phyloP scores from a whole-genome alignment of 2,329 filamentous ascomycete genomes.

The Dryadomyces quercus-mongolicae region DNA sequence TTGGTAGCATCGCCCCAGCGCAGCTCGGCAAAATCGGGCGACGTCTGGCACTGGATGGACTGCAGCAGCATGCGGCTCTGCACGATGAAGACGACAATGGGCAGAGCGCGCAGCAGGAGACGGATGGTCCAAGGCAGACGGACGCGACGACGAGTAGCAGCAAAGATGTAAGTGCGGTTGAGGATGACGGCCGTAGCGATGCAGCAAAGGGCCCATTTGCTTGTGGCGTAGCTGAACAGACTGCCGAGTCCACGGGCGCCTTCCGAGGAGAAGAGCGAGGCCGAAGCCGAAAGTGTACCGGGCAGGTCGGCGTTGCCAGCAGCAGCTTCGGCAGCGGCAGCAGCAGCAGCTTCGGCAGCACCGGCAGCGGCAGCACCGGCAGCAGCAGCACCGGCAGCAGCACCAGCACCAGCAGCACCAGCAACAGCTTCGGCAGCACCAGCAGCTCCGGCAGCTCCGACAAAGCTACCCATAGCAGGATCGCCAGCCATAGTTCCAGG shows the following conservation, averaged over 20 bases:
- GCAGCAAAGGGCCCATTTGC: conserved; percentile 83
- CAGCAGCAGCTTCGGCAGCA: conserved; percentile 22
- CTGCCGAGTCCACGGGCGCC: conserved; percentile 62
- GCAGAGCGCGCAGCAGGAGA: conserved; percentile 55
- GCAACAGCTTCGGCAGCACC: conserved; percentile 18
- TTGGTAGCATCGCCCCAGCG: conserved; percentile 58
- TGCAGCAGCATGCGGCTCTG: conserved; percentile 64
- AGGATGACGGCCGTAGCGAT: conserved; percentile 76
- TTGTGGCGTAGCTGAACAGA: conserved; percentile 81
- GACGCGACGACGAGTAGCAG: conserved; percentile 73
- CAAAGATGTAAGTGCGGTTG: conserved; percentile 89
- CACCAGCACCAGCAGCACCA: conserved; percentile 18
- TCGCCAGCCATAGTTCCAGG: conserved; percentile 26
- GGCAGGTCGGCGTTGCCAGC: conserved; percentile 25
- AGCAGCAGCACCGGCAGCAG: conserved; percentile 18
- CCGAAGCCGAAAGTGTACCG: conserved; percentile 20
- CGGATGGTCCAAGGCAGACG: conserved; percentile 62
- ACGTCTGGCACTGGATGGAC: conserved; percentile 86
- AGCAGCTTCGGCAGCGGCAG: conserved; percentile 23
- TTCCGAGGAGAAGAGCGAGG: conserved; percentile 41
- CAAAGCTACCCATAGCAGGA: too few species aligned
- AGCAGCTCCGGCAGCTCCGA: conserved; percentile 18
- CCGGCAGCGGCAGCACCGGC: conserved; percentile 7
- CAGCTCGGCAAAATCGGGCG: conserved; percentile 54
- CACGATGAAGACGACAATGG: conserved; percentile 55